A percentile compares a stretch with the other conserved stretches of the same genome.
Evolutionary conservation across 768 basidiomycete species (phyloP).

Genomic region (Mycena kentingensis): DNA sequence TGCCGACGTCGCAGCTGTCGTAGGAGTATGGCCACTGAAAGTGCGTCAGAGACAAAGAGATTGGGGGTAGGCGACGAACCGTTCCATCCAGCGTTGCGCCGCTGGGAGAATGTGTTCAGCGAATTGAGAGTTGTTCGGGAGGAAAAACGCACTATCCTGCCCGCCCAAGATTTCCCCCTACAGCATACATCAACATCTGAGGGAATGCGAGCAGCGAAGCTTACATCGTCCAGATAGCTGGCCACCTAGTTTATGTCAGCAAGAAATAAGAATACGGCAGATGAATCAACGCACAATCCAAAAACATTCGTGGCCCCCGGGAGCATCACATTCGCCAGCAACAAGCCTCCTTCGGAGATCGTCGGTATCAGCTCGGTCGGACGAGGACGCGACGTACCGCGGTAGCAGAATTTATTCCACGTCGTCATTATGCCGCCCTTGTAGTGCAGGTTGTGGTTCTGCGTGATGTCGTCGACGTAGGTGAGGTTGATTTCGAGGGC

Average conservation of each 20-base stretch:
- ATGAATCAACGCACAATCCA: too few species aligned
- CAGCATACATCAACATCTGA: neutral
- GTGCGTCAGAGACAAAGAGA: neutral
- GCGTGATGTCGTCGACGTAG: constrained; percentile 40
- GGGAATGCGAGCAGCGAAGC: neutral
- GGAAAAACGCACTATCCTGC: constrained; percentile 62
- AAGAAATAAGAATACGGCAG: too few species aligned
- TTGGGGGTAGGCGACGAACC: constrained; percentile 39
- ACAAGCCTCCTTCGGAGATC: too few species aligned
- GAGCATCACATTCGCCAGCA: constrained; percentile 50
- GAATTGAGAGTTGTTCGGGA: too few species aligned
- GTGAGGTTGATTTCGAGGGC: constrained; percentile 71
- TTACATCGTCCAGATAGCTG: constrained; percentile 18
- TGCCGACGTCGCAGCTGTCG: constrained; percentile 78
- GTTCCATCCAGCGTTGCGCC: constrained; percentile 44
- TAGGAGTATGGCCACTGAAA: constrained; percentile 66
- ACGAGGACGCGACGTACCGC: too few species aligned
- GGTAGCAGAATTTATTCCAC: constrained; percentile 68
- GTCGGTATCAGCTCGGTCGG: too few species aligned
- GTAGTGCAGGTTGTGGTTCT: constrained; percentile 73
- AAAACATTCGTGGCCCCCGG: constrained; percentile 42
- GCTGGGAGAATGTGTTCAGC: too few species aligned
- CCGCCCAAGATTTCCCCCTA: constrained; percentile 36
- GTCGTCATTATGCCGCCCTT: constrained; percentile 24
- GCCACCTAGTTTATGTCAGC: too few species aligned